phyloP scores from a whole-genome alignment of 495 filamentous ascomycete species.

The Monascus purpureus region DNA sequence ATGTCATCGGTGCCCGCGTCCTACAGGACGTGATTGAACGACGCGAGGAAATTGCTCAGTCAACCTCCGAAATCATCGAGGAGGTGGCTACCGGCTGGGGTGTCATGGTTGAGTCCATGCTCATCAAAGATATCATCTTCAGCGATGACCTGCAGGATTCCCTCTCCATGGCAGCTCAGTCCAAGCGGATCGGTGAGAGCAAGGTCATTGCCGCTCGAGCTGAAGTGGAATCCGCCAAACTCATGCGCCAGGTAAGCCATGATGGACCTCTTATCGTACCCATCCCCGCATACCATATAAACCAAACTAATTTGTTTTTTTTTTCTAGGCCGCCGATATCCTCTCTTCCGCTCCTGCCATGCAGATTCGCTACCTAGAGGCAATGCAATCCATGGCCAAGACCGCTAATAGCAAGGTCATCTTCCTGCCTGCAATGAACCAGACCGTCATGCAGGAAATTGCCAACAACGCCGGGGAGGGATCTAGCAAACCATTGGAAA shows the following conservation, averaged over 20 bases:
- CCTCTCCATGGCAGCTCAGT: slow-evolving; percentile 99
- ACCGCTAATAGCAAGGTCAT: slow-evolving; percentile 91
- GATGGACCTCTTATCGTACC: background rate
- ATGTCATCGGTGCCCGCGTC: slow-evolving; percentile 92
- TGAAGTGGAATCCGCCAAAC: slow-evolving; percentile 90
- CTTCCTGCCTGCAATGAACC: slow-evolving; percentile 59
- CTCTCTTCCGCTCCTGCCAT: slow-evolving; percentile 85
- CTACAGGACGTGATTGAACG: slow-evolving; percentile 98
- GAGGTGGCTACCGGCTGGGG: slow-evolving; percentile 91
- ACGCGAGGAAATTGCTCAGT: slow-evolving; percentile 88
- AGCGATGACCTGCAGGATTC: slow-evolving; percentile 89
- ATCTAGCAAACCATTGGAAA: slow-evolving; percentile 24
- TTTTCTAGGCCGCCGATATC: slow-evolving; percentile 68
- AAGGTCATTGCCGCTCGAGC: slow-evolving; percentile 96
- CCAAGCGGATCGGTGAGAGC: slow-evolving; percentile 93
- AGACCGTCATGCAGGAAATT: slow-evolving; percentile 35
- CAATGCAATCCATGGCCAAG: slow-evolving; percentile 99
- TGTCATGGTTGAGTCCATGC: slow-evolving; percentile 92
- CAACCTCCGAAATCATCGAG: slow-evolving; percentile 94
- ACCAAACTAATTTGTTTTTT: background rate
- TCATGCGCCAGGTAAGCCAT: slow-evolving; percentile 66
- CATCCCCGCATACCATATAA: background rate
- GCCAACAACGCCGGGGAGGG: slow-evolving; percentile 47
- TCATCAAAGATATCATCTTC: slow-evolving; percentile 99
- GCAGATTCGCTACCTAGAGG: slow-evolving; percentile 97